Conservation (phyloP, 1,284 basidiomycete genomes). For the Pseudomicrostroma phylloplanum region DNA sequence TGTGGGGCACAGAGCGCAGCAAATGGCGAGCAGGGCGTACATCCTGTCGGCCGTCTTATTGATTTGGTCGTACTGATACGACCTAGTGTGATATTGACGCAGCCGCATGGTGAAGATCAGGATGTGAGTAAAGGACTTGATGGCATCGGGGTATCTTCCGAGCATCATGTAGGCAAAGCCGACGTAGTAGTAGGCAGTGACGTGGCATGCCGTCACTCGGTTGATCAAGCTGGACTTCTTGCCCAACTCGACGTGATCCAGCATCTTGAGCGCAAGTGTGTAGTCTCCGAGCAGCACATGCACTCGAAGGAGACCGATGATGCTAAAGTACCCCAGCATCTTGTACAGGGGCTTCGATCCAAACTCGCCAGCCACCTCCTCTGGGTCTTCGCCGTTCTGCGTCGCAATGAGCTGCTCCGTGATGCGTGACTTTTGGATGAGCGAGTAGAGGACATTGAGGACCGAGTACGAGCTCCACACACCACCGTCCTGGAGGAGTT, state of each 20-base stretch:
- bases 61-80: conserved; percentile 96
- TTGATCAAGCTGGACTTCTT: conserved; percentile 43
- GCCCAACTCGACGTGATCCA: conserved; percentile 75
- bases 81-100: conserved; percentile 81
- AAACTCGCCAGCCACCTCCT: conserved; percentile 80
- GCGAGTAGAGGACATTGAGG: conserved; percentile 91
- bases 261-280: conserved; percentile 84
- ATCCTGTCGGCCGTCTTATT: conserved; percentile 95
- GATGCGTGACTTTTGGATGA: conserved; percentile 93
- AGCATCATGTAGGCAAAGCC: conserved; percentile 95
- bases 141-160: conserved; percentile 86
- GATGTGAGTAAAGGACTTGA: conserved; percentile 83
- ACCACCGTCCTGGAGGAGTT: conserved; percentile 43
- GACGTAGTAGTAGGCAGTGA: conserved; percentile 88
- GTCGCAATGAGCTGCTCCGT: conserved; percentile 84
- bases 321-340: conserved; percentile 94
- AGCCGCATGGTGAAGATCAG: conserved; percentile 60
- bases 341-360: conserved; percentile 83
- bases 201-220: conserved; percentile 56
- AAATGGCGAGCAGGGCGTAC: conserved; percentile 91
- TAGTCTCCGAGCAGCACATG: conserved; percentile 94
- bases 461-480: conserved; percentile 96
- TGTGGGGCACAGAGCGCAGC: conserved; percentile 80
- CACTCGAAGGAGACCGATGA: conserved; percentile 88
- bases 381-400: conserved; percentile 69